Conservation (phyloP, 2,329 filamentous ascomycete genomes). For the Beauveria sp. region DNA sequence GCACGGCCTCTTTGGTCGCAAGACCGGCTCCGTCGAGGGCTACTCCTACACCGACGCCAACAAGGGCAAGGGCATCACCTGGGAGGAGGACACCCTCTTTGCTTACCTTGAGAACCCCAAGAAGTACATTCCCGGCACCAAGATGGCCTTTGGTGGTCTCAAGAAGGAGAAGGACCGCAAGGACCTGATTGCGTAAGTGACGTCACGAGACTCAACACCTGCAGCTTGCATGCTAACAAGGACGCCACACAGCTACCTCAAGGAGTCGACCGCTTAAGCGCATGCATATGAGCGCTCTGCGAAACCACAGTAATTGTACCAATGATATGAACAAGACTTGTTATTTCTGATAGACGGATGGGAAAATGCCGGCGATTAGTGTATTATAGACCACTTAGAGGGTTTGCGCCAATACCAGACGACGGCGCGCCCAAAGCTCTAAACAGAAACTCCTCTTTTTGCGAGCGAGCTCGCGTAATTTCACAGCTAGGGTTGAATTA, state of each 20-base stretch:
- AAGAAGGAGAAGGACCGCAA: slow-evolving; percentile 99
- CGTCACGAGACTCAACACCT: not conserved
- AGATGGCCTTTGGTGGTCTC: slow-evolving; percentile 99
- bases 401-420: slow-evolving; percentile 21
- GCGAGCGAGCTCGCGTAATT: slow-evolving; percentile 13
- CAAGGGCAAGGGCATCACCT: slow-evolving; percentile 90
- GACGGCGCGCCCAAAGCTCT: slow-evolving; percentile 23
- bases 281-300: not conserved
- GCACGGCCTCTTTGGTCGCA: slow-evolving; percentile 94
- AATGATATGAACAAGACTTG: slow-evolving; percentile 9
- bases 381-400: slow-evolving; percentile 30
- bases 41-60: slow-evolving; percentile 99
- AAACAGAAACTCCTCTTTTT: slow-evolving; percentile 29
- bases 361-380: slow-evolving; percentile 21
- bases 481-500: not conserved
- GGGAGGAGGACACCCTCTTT: slow-evolving; percentile 84
- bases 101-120: slow-evolving; percentile 99
- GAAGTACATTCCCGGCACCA: slow-evolving; percentile 99
- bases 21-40: slow-evolving; percentile 83
- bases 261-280: slow-evolving; percentile 61
- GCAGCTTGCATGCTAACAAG: slow-evolving; percentile 18
- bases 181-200: slow-evolving; percentile 88
- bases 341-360: slow-evolving; percentile 27
- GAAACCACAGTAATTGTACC: slow-evolving; percentile 10
- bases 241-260: slow-evolving; percentile 48